Evolutionary conservation across 768 basidiomycete species (phyloP).

Genomic region (Leccinum uliginosum): DNA sequence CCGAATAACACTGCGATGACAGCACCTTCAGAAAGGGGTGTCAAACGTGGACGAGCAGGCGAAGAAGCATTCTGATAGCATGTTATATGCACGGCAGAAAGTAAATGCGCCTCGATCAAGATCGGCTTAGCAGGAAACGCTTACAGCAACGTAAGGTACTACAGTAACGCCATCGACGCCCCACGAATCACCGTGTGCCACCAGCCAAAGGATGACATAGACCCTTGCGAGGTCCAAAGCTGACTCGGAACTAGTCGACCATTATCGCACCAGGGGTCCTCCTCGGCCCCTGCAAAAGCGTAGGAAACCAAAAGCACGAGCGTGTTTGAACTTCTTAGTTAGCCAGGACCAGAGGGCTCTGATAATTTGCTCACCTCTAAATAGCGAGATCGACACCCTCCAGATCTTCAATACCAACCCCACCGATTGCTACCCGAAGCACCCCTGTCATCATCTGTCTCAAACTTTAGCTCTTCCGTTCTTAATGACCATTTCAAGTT

Average conservation of each 20-base stretch:
- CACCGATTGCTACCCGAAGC: slow-evolving; percentile 44
- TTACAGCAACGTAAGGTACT: slow-evolving; percentile 75
- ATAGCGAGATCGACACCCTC: slow-evolving; percentile 70
- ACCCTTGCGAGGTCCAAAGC: slow-evolving; percentile 51
- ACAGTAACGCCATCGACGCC: slow-evolving; percentile 39
- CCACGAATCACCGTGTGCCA: slow-evolving; percentile 24
- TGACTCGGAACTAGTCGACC: slow-evolving; percentile 36
- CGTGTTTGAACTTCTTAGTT: slow-evolving; percentile 40
- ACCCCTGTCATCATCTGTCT: slow-evolving; percentile 50
- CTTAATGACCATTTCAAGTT: slow-evolving; percentile 51
- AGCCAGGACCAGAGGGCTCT: neutral
- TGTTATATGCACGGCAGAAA: neutral
- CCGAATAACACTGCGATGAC: slow-evolving; percentile 67
- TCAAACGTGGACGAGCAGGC: slow-evolving; percentile 68
- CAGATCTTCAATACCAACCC: slow-evolving; percentile 54
- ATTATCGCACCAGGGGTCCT: slow-evolving; percentile 32
- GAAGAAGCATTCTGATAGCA: slow-evolving; percentile 53
- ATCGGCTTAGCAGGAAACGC: too few species aligned
- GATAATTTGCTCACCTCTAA: slow-evolving; percentile 43
- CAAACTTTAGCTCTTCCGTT: slow-evolving; percentile 55
- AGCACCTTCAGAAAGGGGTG: slow-evolving; percentile 52
- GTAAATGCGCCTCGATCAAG: too few species aligned
- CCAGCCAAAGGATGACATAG: slow-evolving; percentile 59
- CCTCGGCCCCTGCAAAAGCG: slow-evolving; percentile 46
- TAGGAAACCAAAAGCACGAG: slow-evolving; percentile 66